phyloP scores from a whole-genome alignment of 208 protist species.

The Crithidia expoeki region DNA sequence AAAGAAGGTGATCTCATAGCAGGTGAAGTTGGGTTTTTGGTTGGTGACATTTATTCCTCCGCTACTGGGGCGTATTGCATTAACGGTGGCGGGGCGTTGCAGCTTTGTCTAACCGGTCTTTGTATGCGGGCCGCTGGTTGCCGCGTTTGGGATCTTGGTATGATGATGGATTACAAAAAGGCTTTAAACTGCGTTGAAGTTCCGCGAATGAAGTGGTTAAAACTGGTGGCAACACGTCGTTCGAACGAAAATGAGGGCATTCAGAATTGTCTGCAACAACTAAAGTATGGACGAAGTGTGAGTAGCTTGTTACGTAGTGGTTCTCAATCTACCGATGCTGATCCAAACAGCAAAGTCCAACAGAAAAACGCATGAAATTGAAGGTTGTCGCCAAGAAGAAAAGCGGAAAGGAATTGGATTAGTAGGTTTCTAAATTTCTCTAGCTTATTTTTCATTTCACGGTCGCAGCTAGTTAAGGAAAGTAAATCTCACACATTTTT shows the following conservation, averaged over 20 bases:
- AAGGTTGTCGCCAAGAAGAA: slow-evolving; percentile 14
- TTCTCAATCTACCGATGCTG: not conserved
- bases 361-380: slow-evolving; percentile 28
- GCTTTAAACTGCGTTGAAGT: slow-evolving; percentile 22
- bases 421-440: not conserved
- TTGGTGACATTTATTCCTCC: slow-evolving; percentile 88
- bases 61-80: slow-evolving; percentile 76
- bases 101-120: slow-evolving; percentile 61
- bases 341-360: slow-evolving; percentile 36
- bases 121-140: slow-evolving; percentile 61
- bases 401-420: slow-evolving; percentile 5
- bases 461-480: no score
- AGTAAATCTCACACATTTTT: no score
- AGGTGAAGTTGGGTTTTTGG: slow-evolving; percentile 75
- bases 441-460: slow-evolving; percentile 2
- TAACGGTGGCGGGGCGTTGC: slow-evolving; percentile 72
- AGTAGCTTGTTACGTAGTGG: slow-evolving; percentile 17
- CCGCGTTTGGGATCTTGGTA: slow-evolving; percentile 89
- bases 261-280: slow-evolving; percentile 14
- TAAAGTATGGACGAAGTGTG: slow-evolving; percentile 25
- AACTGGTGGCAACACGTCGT: slow-evolving; percentile 16
- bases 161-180: slow-evolving; percentile 83
- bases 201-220: slow-evolving; percentile 27
- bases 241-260: slow-evolving; percentile 14
- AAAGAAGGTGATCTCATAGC: slow-evolving; percentile 77